phyloP scores from a whole-genome alignment of 2,329 filamentous ascomycete species.

The Aspergillus sp. region DNA sequence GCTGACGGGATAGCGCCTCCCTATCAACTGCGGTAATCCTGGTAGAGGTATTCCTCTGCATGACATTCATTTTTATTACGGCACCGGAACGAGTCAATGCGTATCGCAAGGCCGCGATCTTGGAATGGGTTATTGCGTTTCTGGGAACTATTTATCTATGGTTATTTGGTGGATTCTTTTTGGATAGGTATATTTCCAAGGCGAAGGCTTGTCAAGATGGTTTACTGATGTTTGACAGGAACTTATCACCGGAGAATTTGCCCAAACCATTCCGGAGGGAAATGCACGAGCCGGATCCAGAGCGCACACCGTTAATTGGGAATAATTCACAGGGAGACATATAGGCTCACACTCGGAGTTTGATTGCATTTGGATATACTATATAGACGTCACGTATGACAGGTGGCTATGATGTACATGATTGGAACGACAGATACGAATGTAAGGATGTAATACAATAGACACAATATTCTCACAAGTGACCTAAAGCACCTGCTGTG shows the following conservation, averaged over 20 bases:
- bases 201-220: not conserved
- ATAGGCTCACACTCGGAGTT: not conserved
- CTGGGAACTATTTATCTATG: constrained; percentile 14
- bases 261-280: not conserved
- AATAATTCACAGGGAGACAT: not conserved
- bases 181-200: constrained; percentile 10
- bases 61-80: constrained; percentile 13
- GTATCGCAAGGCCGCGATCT: constrained; percentile 11
- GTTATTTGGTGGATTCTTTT: constrained; percentile 16
- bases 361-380: not conserved
- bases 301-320: not conserved
- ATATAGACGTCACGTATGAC: not conserved
- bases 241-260: constrained; percentile 1
- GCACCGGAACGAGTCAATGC: constrained; percentile 4
- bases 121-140: constrained; percentile 18
- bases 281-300: constrained; percentile 3
- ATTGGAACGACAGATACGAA: not conserved
- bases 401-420: not conserved
- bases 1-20: constrained; percentile 8
- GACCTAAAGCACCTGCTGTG: not conserved
- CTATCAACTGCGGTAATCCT: constrained; percentile 15
- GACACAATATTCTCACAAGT: not conserved
- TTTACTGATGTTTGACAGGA: not conserved
- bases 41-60: constrained; percentile 11
- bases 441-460: not conserved